Evolutionary conservation across 2,329 filamentous ascomycete genomes (phyloP).

Genomic region (Botrytis byssoidea): DNA sequence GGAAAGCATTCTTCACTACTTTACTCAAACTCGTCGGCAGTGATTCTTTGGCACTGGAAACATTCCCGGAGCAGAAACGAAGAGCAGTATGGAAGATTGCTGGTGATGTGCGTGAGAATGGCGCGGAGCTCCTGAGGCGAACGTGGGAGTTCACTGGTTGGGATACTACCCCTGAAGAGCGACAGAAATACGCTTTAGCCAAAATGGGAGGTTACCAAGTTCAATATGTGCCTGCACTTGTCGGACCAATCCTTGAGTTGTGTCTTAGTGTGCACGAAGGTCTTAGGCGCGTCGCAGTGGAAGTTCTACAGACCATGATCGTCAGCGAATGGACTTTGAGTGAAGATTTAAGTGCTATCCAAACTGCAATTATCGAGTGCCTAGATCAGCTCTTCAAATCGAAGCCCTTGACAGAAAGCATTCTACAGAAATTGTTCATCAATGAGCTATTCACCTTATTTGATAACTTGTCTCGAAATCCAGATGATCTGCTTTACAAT

Average conservation of each 20-base stretch:
- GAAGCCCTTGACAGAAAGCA: conserved; percentile 81
- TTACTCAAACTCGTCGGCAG: conserved; percentile 87
- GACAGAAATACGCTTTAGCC: conserved; percentile 70
- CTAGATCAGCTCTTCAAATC: conserved; percentile 87
- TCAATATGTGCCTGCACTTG: conserved; percentile 90
- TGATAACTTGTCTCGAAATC: conserved; percentile 61
- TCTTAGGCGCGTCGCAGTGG: conserved; percentile 82
- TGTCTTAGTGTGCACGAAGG: conserved; percentile 95
- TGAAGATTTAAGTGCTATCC: conserved; percentile 85
- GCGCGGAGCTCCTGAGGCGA: conserved; percentile 77
- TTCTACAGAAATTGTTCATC: conserved; percentile 90
- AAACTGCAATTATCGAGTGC: conserved; percentile 95
- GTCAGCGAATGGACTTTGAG: conserved; percentile 97
- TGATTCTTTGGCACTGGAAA: conserved; percentile 84
- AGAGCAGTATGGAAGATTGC: conserved; percentile 98
- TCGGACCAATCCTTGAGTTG: conserved; percentile 87
- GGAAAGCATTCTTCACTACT: conserved; percentile 90
- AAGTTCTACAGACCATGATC: conserved; percentile 96
- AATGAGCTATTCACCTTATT: conserved; percentile 81
- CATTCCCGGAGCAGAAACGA: conserved; percentile 94
- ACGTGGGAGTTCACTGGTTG: conserved; percentile 97
- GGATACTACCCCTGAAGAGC: conserved; percentile 83
- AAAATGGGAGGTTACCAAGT: conserved; percentile 97
- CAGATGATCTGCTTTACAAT: conserved; percentile 70
- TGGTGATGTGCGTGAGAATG: conserved; percentile 88